Evolutionary conservation across 1,284 basidiomycete genomes (phyloP).

Genomic region (Inonotus obliquus): DNA sequence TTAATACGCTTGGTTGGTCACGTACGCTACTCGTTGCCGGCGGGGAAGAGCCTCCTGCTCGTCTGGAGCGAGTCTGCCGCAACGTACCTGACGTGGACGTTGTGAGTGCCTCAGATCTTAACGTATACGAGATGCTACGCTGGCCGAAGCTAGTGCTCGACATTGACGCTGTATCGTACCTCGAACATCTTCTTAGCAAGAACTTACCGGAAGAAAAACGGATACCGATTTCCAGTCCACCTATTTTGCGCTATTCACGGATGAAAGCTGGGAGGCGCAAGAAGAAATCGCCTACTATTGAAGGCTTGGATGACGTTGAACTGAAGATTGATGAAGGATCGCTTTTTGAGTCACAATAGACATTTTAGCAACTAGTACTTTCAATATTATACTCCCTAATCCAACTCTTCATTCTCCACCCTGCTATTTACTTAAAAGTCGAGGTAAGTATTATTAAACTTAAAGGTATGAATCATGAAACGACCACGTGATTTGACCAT

Average conservation of each 20-base stretch:
- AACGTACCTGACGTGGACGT: conserved; percentile 66
- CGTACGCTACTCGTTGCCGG: conserved; percentile 74
- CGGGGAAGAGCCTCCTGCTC: conserved; percentile 46
- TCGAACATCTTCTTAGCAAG: conserved; percentile 57
- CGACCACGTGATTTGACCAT: conserved; percentile 7
- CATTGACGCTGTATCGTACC: conserved; percentile 61
- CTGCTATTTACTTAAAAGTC: too few relatives aligned
- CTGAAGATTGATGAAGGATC: background rate
- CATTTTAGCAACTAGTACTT: background rate
- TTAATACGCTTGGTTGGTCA: conserved; percentile 57
- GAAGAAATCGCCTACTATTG: conserved; percentile 14
- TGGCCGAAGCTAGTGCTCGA: conserved; percentile 73
- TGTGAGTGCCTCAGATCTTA: conserved; percentile 58
- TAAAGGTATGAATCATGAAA: background rate
- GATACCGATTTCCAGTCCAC: conserved; percentile 14
- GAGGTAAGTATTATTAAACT: background rate
- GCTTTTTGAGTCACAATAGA: conserved; percentile 8
- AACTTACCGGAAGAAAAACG: conserved; percentile 13
- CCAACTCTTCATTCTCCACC: too few relatives aligned
- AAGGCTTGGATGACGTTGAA: conserved; percentile 3
- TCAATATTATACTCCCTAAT: too few relatives aligned
- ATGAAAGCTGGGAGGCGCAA: conserved; percentile 14
- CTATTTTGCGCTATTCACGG: conserved; percentile 9
- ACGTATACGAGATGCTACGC: conserved; percentile 74
- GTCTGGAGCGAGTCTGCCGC: conserved; percentile 50